Evolutionary conservation across 2,329 filamentous ascomycete genomes (phyloP), one percentile per base, ranked within the genome.

Genomic region (Penicillium brevicompactum): DNA sequence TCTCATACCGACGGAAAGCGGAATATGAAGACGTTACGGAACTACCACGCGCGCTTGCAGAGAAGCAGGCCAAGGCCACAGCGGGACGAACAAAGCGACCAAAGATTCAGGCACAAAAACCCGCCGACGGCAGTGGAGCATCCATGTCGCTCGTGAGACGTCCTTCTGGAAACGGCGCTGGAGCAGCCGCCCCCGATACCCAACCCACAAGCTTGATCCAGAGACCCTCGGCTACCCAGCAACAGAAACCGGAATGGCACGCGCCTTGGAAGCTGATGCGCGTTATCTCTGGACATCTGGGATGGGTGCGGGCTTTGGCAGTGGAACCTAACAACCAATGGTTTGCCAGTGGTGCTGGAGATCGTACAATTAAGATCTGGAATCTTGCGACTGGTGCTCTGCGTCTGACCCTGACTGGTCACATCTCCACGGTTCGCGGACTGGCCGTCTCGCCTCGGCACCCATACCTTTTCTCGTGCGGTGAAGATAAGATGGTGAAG

Each of bases 401-500:
- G 61, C 84, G 87, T 54, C 78, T 97, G 60, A 97, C 93, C 0
- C 78, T 97, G 57, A 97, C 93, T 1, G 93, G 93, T 34, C 93
- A 97, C 75, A 97, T 96, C 68, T 95, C 91, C 46, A 95, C 91
- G 4, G 92, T 97, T 1, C 87, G 92, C 50, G 94, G 94, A 2
- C 82, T 99, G 46, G 94, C 93, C 0, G 91, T 99, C 7, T 96
- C 91, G 18, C 90, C 92, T 14, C 82, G 94, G 45, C 94, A 99
- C 76, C 95, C 94, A 0, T 99, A 99, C 70, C 83, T 99, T 9
- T 99, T 99, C 76, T 96, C 92, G 10, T 99, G 94, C 69, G 95
- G 91, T 55, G 94, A 99, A 76, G 94, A 99, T 74, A 99, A 99
- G 80, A 97, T 97, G 92, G 94, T 99, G 59, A 99, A 99, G 77